Evolutionary conservation across 164 flowering plant species (phyloP).

Genomic region (Amborella trichopoda): DNA sequence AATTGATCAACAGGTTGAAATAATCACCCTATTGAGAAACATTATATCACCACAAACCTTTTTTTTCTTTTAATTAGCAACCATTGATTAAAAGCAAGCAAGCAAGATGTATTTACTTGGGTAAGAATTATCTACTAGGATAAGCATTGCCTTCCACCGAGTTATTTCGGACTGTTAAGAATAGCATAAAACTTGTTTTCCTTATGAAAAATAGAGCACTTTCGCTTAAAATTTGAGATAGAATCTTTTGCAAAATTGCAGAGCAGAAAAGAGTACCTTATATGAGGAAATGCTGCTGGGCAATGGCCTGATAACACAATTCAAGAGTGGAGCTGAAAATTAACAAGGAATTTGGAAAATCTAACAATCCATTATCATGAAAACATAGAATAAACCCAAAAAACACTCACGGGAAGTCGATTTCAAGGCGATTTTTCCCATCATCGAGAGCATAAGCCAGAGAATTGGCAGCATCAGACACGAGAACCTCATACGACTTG

Average conservation of each 20-base stretch:
- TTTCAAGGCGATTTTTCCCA: conserved; percentile 71
- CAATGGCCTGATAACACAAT: conserved; percentile 50
- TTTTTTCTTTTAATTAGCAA: conserved; percentile 4
- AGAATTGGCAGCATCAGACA: conserved; percentile 67
- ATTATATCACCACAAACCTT: conserved; percentile 4
- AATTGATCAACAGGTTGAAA: conserved; percentile 26
- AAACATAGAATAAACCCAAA: not conserved
- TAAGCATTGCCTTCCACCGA: too few relatives aligned
- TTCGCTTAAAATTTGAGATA: too few relatives aligned
- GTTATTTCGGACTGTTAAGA: too few relatives aligned
- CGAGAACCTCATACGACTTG: conserved; percentile 73
- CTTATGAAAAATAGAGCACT: too few relatives aligned
- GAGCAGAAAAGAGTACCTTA: conserved; percentile 39
- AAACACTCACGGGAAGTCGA: conserved; percentile 79
- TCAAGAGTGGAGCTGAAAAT: not conserved
- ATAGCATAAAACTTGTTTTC: too few relatives aligned
- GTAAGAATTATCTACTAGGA: too few relatives aligned
- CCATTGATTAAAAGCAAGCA: too few relatives aligned
- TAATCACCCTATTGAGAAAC: conserved; percentile 19
- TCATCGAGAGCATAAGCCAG: conserved; percentile 69
- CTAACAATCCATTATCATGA: not conserved
- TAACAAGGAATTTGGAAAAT: not conserved
- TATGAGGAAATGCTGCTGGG: conserved; percentile 80
- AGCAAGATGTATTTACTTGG: too few relatives aligned
- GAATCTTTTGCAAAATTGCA: too few relatives aligned